Percentiles rank a stretch among this genome's conserved stretches.
These are phyloP conservation scores for Elaeis guineensis DNA, from an alignment of 176 grass and related monocot species.

Conservation along the genomic window DNA sequence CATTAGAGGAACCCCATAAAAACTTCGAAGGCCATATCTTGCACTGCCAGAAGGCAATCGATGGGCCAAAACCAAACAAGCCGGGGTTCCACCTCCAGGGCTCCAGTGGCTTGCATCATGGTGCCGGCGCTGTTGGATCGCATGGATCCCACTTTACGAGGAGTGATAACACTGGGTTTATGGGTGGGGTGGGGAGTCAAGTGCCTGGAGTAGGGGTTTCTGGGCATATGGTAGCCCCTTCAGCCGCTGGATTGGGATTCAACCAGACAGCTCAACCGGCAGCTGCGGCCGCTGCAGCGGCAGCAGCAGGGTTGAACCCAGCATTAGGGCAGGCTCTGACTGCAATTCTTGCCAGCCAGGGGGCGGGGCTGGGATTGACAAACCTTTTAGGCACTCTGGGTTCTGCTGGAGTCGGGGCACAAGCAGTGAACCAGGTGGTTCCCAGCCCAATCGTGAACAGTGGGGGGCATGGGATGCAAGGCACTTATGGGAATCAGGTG, in stretches of 20 bases:
- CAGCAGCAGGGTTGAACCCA: constrained; percentile 67
- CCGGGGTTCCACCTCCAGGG: constrained; percentile 25
- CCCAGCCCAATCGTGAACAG: constrained; percentile 46
- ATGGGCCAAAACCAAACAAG: constrained; percentile 73
- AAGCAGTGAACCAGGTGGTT: constrained; percentile 12
- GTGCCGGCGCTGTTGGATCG: not conserved
- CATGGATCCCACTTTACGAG: constrained; percentile 1
- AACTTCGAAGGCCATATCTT: constrained; percentile 69
- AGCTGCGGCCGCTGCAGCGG: constrained; percentile 32
- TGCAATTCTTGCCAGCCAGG: constrained; percentile 67
- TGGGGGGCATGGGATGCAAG: constrained; percentile 34
- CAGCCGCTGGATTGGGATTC: constrained; percentile 30
- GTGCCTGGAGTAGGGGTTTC: constrained; percentile 28
- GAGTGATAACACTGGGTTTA: constrained; percentile 29
- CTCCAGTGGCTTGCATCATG: constrained; percentile 13
- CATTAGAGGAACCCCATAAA: constrained; percentile 85
- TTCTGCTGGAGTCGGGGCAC: constrained; percentile 27
- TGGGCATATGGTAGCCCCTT: constrained; percentile 55
- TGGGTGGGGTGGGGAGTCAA: constrained; percentile 44
- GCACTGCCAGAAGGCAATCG: constrained; percentile 94
- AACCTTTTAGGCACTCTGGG: constrained; percentile 43
- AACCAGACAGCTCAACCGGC: constrained; percentile 13
- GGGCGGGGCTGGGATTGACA: constrained; percentile 46
- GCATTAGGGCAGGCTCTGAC: constrained; percentile 81
- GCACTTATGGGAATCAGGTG: constrained; percentile 28